Percentiles rank a stretch among this genome's conserved stretches.
These are phyloP conservation scores for Apiospora kogelbergensis DNA, from an alignment of 2,329 filamentous ascomycete genomes.

Conservation along the genomic window DNA sequence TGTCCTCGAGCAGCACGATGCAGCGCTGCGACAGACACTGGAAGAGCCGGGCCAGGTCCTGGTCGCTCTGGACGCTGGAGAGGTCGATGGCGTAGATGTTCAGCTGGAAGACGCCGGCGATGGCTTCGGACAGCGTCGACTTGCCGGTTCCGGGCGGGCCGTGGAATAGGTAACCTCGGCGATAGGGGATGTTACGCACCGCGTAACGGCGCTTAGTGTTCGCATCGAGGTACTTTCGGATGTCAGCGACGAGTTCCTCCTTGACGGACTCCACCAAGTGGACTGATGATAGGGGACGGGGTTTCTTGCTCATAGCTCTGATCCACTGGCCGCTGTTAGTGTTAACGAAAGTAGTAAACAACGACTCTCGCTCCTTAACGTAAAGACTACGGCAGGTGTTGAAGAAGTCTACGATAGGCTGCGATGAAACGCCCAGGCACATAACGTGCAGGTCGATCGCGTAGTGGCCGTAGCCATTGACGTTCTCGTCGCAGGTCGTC, in stretches of 20 bases:
- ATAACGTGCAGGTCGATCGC: not conserved
- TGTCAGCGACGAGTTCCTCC: not conserved
- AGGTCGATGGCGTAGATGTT: slow-evolving; percentile 10
- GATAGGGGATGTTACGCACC: slow-evolving; percentile 1
- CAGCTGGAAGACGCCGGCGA: not conserved
- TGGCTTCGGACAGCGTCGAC: not conserved
- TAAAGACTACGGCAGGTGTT: not conserved
- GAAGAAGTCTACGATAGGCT: not conserved
- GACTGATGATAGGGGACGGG: not conserved
- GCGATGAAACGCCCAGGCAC: not conserved
- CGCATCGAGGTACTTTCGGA: too few species aligned
- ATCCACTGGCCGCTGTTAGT: not conserved
- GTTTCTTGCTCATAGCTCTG: not conserved
- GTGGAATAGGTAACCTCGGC: not conserved
- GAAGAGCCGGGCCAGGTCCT: not conserved
- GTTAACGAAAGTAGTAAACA: not conserved
- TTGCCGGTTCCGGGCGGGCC: slow-evolving; percentile 3
- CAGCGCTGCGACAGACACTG: not conserved
- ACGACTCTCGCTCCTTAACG: not conserved
- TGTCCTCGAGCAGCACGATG: slow-evolving; percentile 6
- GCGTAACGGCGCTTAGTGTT: slow-evolving; percentile 5
- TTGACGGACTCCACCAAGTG: slow-evolving; percentile 2
- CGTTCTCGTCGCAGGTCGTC: not conserved
- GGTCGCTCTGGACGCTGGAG: not conserved
- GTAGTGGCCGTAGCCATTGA: not conserved